Conservation (phyloP, 805 yeast genomes). For the Myxozyma lipomycoides region DNA sequence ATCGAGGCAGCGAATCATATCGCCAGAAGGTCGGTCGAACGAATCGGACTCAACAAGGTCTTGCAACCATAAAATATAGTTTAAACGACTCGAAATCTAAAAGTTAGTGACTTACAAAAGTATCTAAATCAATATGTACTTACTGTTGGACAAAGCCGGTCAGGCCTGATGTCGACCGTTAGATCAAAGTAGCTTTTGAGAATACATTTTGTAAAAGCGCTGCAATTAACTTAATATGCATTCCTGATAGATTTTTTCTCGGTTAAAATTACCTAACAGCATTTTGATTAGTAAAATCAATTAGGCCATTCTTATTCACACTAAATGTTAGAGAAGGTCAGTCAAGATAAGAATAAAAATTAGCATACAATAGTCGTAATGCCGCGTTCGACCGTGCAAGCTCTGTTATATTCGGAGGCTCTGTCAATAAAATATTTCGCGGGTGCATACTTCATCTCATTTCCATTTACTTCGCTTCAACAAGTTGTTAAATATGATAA, state of each 20-base stretch:
- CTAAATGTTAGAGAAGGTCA: neutral
- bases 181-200: slow-evolving; percentile 21
- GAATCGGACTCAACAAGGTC: slow-evolving; percentile 24
- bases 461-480: no score
- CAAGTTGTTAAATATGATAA: no score
- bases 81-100: slow-evolving; percentile 31
- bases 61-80: slow-evolving; percentile 34
- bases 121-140: no score
- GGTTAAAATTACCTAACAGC: neutral
- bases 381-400: slow-evolving; percentile 17
- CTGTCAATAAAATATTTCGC: slow-evolving; percentile 12
- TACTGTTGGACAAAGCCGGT: slow-evolving; percentile 27
- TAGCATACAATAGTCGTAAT: slow-evolving; percentile 13
- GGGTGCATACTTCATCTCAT: slow-evolving; percentile 24
- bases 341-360: neutral
- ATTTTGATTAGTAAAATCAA: neutral
- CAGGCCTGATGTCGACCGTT: slow-evolving; percentile 10
- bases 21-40: neutral
- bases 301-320: neutral
- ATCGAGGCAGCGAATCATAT: slow-evolving; percentile 7
- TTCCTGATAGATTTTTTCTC: no score
- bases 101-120: no score
- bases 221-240: no score
- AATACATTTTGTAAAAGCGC: slow-evolving; percentile 19
- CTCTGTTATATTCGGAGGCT: slow-evolving; percentile 11